phyloP scores from a whole-genome alignment of 305 asterid genomes.

The Rubia tinctorum region DNA sequence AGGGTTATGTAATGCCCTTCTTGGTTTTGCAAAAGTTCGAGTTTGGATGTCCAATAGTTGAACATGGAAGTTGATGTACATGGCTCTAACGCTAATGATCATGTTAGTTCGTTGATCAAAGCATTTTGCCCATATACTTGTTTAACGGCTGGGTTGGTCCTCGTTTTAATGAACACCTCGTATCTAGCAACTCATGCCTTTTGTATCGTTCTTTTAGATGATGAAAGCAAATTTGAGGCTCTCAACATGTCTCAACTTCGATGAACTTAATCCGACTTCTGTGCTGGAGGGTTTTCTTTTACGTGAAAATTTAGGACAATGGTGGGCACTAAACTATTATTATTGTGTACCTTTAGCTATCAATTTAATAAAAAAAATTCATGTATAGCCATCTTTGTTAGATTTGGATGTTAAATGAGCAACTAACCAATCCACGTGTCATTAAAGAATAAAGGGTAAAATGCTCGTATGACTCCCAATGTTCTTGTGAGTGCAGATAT shows the following conservation, averaged over 20 bases:
- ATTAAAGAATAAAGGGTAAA: no score
- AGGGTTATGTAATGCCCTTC: background rate
- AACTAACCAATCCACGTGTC: no score
- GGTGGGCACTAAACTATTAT: no score
- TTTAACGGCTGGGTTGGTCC: background rate
- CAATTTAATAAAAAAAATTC: no score
- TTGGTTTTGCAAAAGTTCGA: background rate
- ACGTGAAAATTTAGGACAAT: no score
- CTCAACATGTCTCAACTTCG: background rate
- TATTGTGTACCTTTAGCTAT: no score
- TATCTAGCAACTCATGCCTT: background rate
- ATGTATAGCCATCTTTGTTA: no score
- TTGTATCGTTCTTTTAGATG: background rate
- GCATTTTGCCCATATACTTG: background rate
- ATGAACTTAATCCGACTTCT: background rate
- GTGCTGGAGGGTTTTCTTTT: no score
- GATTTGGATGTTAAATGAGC: no score
- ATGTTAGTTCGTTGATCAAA: background rate
- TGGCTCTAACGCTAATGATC: background rate
- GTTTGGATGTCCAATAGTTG: background rate
- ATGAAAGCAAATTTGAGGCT: background rate
- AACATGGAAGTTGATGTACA: background rate
- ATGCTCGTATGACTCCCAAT: no score
- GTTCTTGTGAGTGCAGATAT: no score
- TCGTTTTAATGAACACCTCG: background rate